phyloP scores from a whole-genome alignment of 495 filamentous ascomycete genomes.

The Tuber microsphaerosporum region DNA sequence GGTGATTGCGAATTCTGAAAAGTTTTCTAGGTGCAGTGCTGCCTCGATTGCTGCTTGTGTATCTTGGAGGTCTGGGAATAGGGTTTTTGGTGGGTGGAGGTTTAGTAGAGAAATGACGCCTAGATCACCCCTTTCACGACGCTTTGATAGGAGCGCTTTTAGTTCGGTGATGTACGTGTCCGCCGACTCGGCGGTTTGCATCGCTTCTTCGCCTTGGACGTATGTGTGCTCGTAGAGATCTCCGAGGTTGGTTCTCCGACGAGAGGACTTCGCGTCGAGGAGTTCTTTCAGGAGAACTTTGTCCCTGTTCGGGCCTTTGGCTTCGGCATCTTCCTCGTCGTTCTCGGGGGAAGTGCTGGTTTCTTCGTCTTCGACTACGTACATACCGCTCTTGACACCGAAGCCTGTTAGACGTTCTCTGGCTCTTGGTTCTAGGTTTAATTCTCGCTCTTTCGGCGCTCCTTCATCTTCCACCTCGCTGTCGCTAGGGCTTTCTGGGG shows the following conservation, averaged over 20 bases:
- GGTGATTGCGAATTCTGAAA: neutral
- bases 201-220: neutral
- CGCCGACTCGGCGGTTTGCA: constrained; percentile 11
- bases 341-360: neutral
- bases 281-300: neutral
- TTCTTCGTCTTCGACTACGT: constrained; percentile 6
- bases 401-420: neutral
- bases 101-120: constrained; percentile 29
- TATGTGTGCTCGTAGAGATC: constrained; percentile 21
- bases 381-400: neutral
- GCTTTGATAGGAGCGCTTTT: constrained; percentile 7
- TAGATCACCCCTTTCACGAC: constrained; percentile 15
- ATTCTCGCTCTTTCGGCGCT: neutral
- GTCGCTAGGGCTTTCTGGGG: neutral
- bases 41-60: neutral
- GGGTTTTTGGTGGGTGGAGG: constrained; percentile 4
- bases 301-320: neutral
- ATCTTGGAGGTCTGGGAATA: neutral
- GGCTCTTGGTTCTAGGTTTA: neutral
- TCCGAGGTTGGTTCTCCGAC: neutral
- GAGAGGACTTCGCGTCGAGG: neutral
- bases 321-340: neutral
- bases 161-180: neutral
- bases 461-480: neutral
- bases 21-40: neutral